Base-by-base conservation (phyloP, 306 rosid species). In the Erythrophleum fordii region DNA sequence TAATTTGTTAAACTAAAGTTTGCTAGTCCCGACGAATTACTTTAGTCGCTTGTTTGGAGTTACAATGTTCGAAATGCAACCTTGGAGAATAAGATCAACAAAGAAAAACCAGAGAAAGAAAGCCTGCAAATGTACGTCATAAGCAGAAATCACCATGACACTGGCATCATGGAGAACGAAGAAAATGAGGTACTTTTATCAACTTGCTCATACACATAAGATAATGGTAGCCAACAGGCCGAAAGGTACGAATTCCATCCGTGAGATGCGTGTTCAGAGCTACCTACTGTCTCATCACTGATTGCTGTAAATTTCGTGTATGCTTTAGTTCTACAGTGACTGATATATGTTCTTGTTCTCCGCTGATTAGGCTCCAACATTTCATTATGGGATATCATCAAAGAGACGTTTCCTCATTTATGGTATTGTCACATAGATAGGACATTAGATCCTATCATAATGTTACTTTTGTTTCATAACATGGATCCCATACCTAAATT, bases 241-340 rank as follows among this genome's bases (percentile, higher is more conserved):
- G 55, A 55, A 75, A 67, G 25, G 55, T 81, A 11, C 67, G 14
- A 76, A 68, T 56, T 56, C 72, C 55, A n/a, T 60, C 62, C 52
- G 5, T 49, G 55, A 13, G 49, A 67, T 14, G 31, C 52, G 5
- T 31, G 45, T 34, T 64, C 69, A 42, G 4, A 4, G 51, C 52
- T 9, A 44, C 5, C 13, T 6, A 1, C 34, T 44, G 29, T 23
- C 65, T 74, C 31, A 1, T 22, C 52, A 35, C 22, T n/a, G n/a
- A 14, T 42, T 13, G 31, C 44, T 28, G 58, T 11, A 34, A 64
- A 18, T 34, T 35, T 35, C 46, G 26, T 11, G 11, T 16, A 4
- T 18, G 60, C 44, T 48, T 71, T 25, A 48, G 14, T 48, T 48
- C 17, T 45, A 13, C 25, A 5, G 20, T 51, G 60, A 31, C 9